Evolutionary conservation across 1,139 yeast species (phyloP), one percentile per base, ranked within the genome.

Genomic region (Saccharomyces hybrid): DNA sequence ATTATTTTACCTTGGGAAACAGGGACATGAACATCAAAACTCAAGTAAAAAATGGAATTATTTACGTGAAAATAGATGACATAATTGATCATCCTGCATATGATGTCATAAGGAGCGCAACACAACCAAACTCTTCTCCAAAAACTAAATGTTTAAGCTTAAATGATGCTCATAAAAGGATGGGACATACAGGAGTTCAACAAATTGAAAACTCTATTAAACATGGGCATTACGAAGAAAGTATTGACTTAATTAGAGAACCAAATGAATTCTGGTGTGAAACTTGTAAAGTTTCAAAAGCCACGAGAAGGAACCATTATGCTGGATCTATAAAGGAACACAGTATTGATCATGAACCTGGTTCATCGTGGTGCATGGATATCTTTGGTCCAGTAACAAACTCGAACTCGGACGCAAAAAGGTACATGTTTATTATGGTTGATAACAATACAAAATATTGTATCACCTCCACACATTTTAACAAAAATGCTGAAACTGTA

Each of bases 361-460:
- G 56, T 12, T 42, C 50, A 12, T 54, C 56, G 4, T 54, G 56
- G 56, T 31, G 50, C 5, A 11, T 51, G 6, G 50, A 54, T 21
- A 29, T 48, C 1, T 32, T 47, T 42, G 56, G 56, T 31, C 24
- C 24, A 24, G 24, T 24, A 24, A 3, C 24, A 24, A 24, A 24
- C 24, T 24, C 24, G 24, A 24, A 24, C 24, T 4, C 6, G 24
- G 24, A 5, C 4, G 6, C 6, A 24, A 24, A 21, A 24, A 24
- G 24, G 6, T 24, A 24, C 24, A 24, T 24, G 24, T 4, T 24
- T 5, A 24, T 24, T 24, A 24, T 24, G 24, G 24, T 24, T 24
- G 24, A 24, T 24, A 24, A 24, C 24, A 24, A 4, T 24, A 24
- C 24, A 5, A 24, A 4, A 24, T 24, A 24, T 24, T 24, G 24